phyloP scores from a whole-genome alignment of 2,329 filamentous ascomycete genomes.

The Fusarium siculi region DNA sequence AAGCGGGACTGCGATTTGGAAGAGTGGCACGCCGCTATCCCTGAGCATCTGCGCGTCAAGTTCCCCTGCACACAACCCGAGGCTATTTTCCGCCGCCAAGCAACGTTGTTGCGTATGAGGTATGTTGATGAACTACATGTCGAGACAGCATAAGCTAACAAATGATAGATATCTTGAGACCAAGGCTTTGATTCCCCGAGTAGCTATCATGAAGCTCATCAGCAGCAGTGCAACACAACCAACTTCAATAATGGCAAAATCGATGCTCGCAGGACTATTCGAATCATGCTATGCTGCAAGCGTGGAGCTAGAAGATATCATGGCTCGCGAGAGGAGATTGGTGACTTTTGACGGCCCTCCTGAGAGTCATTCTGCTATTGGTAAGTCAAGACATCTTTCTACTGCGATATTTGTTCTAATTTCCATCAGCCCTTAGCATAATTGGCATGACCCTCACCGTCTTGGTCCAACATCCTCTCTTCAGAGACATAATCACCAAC shows the following conservation, averaged over 20 bases:
- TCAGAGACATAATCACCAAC: constrained; percentile 33
- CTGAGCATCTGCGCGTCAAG: constrained; percentile 35
- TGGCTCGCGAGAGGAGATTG: constrained; percentile 36
- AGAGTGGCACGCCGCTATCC: constrained; percentile 35
- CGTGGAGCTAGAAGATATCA: constrained; percentile 38
- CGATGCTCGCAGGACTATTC: constrained; percentile 33
- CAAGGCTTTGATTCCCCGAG: constrained; percentile 36
- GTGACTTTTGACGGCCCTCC: constrained; percentile 36
- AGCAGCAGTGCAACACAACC: constrained; percentile 10
- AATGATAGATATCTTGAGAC: constrained; percentile 35
- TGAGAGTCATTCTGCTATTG: constrained; percentile 34
- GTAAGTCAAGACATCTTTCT: constrained; percentile 6
- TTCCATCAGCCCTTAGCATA: constrained; percentile 28
- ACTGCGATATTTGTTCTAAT: not conserved
- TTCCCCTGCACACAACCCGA: constrained; percentile 30
- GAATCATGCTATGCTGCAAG: constrained; percentile 38
- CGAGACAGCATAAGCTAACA: not conserved
- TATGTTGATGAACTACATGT: not conserved
- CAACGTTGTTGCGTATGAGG: constrained; percentile 38
- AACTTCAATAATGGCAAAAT: constrained; percentile 23
- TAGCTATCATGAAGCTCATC: constrained; percentile 39
- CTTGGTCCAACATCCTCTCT: constrained; percentile 36
- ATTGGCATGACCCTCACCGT: constrained; percentile 40
- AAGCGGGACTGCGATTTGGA: constrained; percentile 37
- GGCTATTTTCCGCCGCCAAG: constrained; percentile 37